Base-by-base conservation (phyloP, 805 yeast genomes). In the Cyberlindnera mrakii region DNA sequence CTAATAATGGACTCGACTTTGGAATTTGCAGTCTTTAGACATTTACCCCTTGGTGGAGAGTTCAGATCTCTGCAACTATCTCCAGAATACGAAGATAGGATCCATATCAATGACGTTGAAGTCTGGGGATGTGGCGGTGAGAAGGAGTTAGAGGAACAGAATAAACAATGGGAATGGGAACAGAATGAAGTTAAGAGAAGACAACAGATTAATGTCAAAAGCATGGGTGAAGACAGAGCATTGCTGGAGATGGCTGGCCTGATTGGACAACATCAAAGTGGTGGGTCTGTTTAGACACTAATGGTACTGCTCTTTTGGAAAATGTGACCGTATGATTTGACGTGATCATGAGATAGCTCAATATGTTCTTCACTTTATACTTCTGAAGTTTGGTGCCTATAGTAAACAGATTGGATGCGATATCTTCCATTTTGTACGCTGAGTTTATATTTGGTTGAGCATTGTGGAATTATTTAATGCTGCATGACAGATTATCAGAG, bases 61-160 rank as follows among this genome's bases (percentile, higher is more conserved):
- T 72, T 69, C 40, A 57, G 58, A 30, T 68, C 73, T 0, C 69
- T 76, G 7, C 29, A 35, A 29, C 36, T 43, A 4, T 43, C 46
- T 50, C 18, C 36, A 3, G 74, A 66, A 37, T 84, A 68, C 54
- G 97, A 91, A 58, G 80, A 82, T 46, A 66, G 87, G 39, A 78
- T 91, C 53, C 58, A 72, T 42, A 76, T 91, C 7, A 77, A 80
- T 5, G 90, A 84, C 50, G 65, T 90, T 20, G 96, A 90, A 58
- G 95, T 89, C 0, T 85, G 93, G 90, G 98, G 98, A 0, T 75
- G 88, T 44, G 98, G 97, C 1, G 78, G 86, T 7, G 78, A 75
- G 9, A 77, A 80, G 46, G 95, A 87, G 51, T 65, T 89, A 37
- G 82, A 75, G 27, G 90, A 83, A 48, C 96, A 90, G 63, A 68